Evolutionary conservation across 306 rosid species (phyloP), one percentile per base, ranked within the genome.

Genomic region (Gleditsia sinensis): DNA sequence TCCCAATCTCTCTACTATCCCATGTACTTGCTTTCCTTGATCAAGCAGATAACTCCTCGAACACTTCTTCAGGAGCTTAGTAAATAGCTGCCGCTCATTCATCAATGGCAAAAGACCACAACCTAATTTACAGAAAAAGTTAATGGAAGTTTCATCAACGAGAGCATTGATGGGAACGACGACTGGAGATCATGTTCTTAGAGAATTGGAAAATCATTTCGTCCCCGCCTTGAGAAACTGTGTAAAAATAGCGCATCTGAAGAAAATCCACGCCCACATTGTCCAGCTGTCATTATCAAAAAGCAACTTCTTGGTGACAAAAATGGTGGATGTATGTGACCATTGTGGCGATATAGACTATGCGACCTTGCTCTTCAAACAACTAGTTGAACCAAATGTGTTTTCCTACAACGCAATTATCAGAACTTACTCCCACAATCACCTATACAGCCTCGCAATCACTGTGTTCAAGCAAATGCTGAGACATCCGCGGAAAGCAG

Each of bases 251-350:
- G 16, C 37, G 2, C 66, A 74, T 50, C 72, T 92, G 74, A 86
- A 88, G 83, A 86, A 45, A 69, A 74, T 89, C 55, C 93, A 89
- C 42, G 89, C 86, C 20, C 83, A 67, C 56, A 54, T 89, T 2
- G 78, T 88, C 40, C 88, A 82, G 76, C 70, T 78, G 0, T 85
- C 88, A 2, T 78, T 92, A 9, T 78, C 96, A 54, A 90, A 89
- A 34, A 92, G 97, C 86, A 92, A 86, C 72, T 92, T 84, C 78
- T 34, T 92, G 69, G 76, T 74, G 27, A 86, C 97, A 10, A 89
- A 88, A 80, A 89, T 92, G 96, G 68, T 89, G 81, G 87, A 86
- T 42, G 74, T 78, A 2, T 88, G 96, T 25, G 89, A 86, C 78
- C 55, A 51, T 36, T 62, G 42, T 68, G 89, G 86, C 5, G 27